These are phyloP conservation scores for Hypocrella siamensis DNA, from an alignment of 2,329 filamentous ascomycete genomes.

Conservation along the genomic window DNA sequence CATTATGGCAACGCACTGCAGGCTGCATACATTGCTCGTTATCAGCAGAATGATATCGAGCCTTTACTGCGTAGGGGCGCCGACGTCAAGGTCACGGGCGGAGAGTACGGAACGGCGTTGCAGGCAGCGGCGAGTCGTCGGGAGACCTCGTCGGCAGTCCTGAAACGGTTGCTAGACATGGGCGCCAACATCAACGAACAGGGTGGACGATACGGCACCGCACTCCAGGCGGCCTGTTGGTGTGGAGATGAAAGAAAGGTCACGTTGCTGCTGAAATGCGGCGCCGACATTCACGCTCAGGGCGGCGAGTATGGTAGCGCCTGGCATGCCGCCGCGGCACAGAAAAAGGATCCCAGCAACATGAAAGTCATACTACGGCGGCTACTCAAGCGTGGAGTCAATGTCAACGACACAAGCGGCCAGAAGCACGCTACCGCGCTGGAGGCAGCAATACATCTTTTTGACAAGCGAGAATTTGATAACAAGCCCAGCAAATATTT, in stretches of 20 bases:
- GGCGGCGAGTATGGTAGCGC: constrained; percentile 1
- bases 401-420: not conserved
- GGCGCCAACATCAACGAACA: not conserved
- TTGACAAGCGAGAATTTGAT: no score
- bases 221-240: not conserved
- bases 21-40: no score
- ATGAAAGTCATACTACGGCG: not conserved
- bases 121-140: not conserved
- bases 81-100: not conserved
- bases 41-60: no score
- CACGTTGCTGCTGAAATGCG: constrained; percentile 1
- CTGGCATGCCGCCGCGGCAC: not conserved
- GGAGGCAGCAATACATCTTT: not conserved
- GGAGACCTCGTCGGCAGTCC: no score
- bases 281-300: constrained; percentile 1
- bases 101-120: not conserved
- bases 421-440: not conserved
- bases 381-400: not conserved
- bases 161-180: not conserved
- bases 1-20: no score
- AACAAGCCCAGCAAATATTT: no score
- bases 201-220: not conserved
- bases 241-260: not conserved
- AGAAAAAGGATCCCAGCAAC: not conserved
- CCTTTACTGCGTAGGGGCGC: not conserved